phyloP scores from a whole-genome alignment of 2,329 filamentous ascomycete species.

The Hymenotorrendiella dingleyae region DNA sequence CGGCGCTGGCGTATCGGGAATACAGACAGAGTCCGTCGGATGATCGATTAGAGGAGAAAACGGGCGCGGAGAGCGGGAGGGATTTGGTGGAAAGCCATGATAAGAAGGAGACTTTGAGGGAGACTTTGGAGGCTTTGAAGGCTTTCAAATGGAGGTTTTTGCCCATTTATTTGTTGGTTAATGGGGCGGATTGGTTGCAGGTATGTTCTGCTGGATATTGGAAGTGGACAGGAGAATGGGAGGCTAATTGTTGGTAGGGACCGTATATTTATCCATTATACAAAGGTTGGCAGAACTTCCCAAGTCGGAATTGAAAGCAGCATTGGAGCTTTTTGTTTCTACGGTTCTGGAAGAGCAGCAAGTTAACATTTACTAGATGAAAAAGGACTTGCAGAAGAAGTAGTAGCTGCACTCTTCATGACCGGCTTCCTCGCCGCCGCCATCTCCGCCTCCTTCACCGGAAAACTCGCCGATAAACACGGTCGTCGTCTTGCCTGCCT shows the following conservation, averaged over 20 bases:
- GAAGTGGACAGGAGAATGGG: neutral
- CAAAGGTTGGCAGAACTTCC: slow-evolving; percentile 17
- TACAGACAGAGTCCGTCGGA: slow-evolving; percentile 1
- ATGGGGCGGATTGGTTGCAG: slow-evolving; percentile 46
- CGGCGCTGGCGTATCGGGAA: slow-evolving; percentile 7
- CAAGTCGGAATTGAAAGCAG: too few relatives aligned
- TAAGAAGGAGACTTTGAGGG: slow-evolving; percentile 4
- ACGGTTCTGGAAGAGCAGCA: too few relatives aligned
- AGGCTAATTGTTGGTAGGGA: slow-evolving; percentile 6
- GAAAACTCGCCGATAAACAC: slow-evolving; percentile 21
- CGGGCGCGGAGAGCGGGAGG: neutral
- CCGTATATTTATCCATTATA: slow-evolving; percentile 27
- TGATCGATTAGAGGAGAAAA: too few relatives aligned
- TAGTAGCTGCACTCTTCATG: slow-evolving; percentile 21
- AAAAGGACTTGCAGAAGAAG: slow-evolving; percentile 21
- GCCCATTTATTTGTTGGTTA: slow-evolving; percentile 40
- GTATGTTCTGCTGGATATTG: slow-evolving; percentile 19
- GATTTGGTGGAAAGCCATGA: slow-evolving; percentile 5
- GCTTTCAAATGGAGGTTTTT: slow-evolving; percentile 31
- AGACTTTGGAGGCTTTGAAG: slow-evolving; percentile 7
- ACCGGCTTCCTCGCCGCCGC: slow-evolving; percentile 23
- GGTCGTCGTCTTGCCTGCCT: slow-evolving; percentile 44
- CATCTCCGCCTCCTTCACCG: slow-evolving; percentile 23
- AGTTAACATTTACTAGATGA: too few relatives aligned
- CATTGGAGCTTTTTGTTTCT: too few relatives aligned